Base-by-base conservation (phyloP, 257 asterid genomes). In the Solanum stenotomum region DNA sequence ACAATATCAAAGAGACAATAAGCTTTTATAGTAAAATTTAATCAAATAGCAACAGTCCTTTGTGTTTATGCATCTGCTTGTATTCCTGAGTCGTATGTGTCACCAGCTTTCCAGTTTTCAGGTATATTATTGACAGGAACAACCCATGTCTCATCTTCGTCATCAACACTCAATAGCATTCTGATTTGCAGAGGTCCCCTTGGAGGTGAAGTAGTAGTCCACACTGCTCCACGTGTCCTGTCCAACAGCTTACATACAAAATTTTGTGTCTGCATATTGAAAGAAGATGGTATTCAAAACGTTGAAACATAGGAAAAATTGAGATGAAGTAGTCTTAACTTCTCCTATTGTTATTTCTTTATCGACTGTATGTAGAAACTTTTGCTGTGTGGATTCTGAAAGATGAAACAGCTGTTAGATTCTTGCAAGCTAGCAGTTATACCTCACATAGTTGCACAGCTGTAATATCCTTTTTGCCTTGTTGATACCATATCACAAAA, bases 371-470 rank as follows among this genome's bases (percentile, higher is more conserved):
- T 49, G 85, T 37, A 37, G 83, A 37, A 75, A 75, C 33, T 75
- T 75, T 75, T 22, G 0, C 52, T 22, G 83, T 75, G 52, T 75
- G 20, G 52, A 75, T 75, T 75, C 83, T 75, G 83, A 75, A 75
- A 10, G 82, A 34, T 20, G 49, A 33, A 33, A 81, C 29, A 9
- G 29, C 0, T 81, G 18, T 27, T 81, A 81, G 85, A 42, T 27
- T 81, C 42, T 81, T 16, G 85, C 23, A 49, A 49, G 11, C 70
- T 81, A 49, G 79, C 67, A 83, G 63, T 82, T 44, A 82, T 92
- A 95, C 98, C 98, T 96, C 96, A 83, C 99, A 96, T 20, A 96
- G 94, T 65, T 92, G 99, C 71, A 96, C 96, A 11, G 98, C 96
- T 40, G 94, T 94, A 89, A 96, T 93, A 86, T 96, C 99, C 38